Conservation (phyloP, 805 yeast species). For the Tetrapisispora phaffii region DNA sequence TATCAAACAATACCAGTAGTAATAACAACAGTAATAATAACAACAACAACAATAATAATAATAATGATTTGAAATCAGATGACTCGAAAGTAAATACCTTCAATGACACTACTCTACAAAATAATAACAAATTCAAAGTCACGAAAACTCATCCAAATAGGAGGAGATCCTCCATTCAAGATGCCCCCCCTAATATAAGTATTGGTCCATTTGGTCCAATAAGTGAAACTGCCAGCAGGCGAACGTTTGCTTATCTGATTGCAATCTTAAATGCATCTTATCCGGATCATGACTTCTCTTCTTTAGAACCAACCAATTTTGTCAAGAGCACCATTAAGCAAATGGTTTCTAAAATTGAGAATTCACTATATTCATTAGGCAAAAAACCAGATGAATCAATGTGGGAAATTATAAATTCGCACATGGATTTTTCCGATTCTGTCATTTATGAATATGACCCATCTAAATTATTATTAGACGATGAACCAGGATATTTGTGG, state of each 20-base stretch:
- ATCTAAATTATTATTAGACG: constrained; percentile 29
- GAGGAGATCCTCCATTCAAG: constrained; percentile 24
- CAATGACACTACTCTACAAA: background rate
- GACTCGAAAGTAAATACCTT: background rate
- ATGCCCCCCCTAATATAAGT: constrained; percentile 20
- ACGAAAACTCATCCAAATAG: constrained; percentile 7
- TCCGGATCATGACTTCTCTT: constrained; percentile 92
- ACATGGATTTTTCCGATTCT: constrained; percentile 56
- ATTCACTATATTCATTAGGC: constrained; percentile 60
- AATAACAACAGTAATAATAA: background rate
- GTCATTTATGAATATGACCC: constrained; percentile 53
- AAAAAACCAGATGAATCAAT: constrained; percentile 53
- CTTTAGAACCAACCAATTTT: constrained; percentile 72
- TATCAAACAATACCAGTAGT: constrained; percentile 6
- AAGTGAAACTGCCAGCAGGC: constrained; percentile 73
- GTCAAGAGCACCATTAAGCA: constrained; percentile 40
- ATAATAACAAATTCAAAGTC: constrained; percentile 1
- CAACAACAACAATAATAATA: background rate
- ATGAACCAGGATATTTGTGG: constrained; percentile 35
- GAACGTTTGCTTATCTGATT: constrained; percentile 81
- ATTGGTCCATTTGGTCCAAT: constrained; percentile 85
- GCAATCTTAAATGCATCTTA: constrained; percentile 85
- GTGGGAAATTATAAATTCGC: constrained; percentile 81
- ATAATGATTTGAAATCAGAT: background rate
- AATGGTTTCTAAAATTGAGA: constrained; percentile 61